phyloP scores from a whole-genome alignment of 371 early-diverging fungal species.

The Rhizopus microsporus region DNA sequence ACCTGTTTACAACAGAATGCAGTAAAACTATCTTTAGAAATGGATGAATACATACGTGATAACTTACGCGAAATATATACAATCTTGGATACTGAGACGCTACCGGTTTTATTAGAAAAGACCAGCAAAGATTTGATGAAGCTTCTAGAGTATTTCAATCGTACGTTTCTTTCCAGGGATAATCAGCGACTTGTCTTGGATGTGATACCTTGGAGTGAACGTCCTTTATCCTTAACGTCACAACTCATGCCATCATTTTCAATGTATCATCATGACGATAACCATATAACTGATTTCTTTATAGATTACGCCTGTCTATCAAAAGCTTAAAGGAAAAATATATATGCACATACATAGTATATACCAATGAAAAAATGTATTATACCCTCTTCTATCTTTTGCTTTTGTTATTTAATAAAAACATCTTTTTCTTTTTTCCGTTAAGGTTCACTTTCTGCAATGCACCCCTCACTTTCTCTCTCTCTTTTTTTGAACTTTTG shows the following conservation, averaged over 20 bases:
- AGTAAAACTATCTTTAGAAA: conserved; percentile 11
- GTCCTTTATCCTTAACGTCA: conserved; percentile 10
- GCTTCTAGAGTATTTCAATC: conserved; percentile 29
- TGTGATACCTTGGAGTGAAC: conserved; percentile 26
- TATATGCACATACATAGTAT: too few species aligned
- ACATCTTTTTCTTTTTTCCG: too few species aligned
- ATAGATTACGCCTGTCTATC: conserved; percentile 27
- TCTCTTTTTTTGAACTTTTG: too few species aligned
- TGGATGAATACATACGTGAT: conserved; percentile 21
- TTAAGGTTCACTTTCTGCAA: too few species aligned
- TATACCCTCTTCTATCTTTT: too few species aligned
- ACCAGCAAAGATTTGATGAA: conserved; percentile 23
- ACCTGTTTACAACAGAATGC: conserved; percentile 23
- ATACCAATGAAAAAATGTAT: too few species aligned
- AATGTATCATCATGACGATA: conserved; percentile 14
- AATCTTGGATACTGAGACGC: conserved; percentile 17
- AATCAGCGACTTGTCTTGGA: conserved; percentile 22
- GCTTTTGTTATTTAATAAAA: too few species aligned
- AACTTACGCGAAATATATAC: conserved; percentile 18
- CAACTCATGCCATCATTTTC: conserved; percentile 20
- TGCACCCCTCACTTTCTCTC: too few species aligned
- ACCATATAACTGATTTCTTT: conserved; percentile 26
- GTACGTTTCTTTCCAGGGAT: conserved; percentile 15
- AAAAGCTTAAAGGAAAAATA: conserved; percentile 8
- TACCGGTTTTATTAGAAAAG: conserved; percentile 23